A percentile compares a stretch with the other conserved stretches of the same genome.
phyloP scores from a whole-genome alignment of 164 flowering plant species.

The Chimonanthus praecox region DNA sequence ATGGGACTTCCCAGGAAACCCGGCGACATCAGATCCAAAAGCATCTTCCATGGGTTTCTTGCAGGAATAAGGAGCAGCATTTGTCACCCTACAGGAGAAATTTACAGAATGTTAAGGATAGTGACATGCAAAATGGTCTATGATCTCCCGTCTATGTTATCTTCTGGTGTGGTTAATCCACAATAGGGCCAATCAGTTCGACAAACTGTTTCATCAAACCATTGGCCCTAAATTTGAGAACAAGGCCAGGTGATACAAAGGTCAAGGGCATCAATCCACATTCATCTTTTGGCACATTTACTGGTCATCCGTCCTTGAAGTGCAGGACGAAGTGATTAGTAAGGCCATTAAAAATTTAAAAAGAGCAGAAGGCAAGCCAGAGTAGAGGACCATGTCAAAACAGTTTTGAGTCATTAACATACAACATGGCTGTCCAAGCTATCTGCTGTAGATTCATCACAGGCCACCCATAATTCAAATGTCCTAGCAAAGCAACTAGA shows the following conservation, averaged over 20 bases:
- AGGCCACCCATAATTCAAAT: neutral
- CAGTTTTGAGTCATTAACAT: no score
- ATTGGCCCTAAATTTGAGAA: neutral
- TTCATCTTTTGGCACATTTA: neutral
- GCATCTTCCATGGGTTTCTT: slow-evolving; percentile 3
- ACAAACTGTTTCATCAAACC: no score
- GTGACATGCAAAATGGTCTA: neutral
- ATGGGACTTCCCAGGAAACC: neutral
- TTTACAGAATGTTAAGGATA: neutral
- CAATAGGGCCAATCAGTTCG: no score
- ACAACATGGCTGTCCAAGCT: neutral
- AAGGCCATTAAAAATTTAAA: neutral
- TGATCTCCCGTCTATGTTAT: neutral
- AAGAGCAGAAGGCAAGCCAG: neutral
- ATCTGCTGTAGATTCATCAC: neutral
- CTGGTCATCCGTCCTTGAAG: neutral
- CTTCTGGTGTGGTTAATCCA: neutral
- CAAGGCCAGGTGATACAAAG: neutral
- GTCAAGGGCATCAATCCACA: neutral
- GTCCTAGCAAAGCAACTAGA: neutral
- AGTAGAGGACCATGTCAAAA: no score
- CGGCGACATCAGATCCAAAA: slow-evolving; percentile 2
- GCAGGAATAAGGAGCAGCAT: slow-evolving; percentile 6
- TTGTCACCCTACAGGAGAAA: slow-evolving; percentile 10
- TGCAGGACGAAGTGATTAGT: neutral